These are phyloP conservation scores for Monosporascus sp. DNA, from an alignment of 2,329 filamentous ascomycete species.

Conservation along the genomic window DNA sequence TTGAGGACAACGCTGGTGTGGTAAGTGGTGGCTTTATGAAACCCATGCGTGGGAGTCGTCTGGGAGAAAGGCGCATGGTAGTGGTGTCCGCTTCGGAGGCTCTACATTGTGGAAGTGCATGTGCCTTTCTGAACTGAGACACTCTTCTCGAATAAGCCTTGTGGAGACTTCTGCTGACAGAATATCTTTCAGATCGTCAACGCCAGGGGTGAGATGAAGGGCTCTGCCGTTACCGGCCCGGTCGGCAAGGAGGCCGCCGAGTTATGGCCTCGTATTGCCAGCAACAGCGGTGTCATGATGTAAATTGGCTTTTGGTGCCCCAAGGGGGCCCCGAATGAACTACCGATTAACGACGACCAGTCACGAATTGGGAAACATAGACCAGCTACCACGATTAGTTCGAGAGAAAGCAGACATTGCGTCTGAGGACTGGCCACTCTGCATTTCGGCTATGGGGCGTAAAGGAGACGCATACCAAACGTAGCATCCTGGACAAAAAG, in stretches of 20 bases:
- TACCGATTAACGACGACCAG: constrained; percentile 20
- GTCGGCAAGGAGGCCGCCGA: constrained; percentile 99
- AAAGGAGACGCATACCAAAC: constrained; percentile 47
- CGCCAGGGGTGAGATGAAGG: constrained; percentile 99
- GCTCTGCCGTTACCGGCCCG: constrained; percentile 96
- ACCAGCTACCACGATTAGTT: constrained; percentile 11
- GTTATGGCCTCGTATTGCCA: constrained; percentile 99
- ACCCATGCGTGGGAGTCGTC: neutral
- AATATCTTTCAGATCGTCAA: constrained; percentile 76
- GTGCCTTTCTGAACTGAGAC: no score
- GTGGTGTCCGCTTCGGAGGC: constrained; percentile 1
- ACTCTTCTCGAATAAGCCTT: no score
- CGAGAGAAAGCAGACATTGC: constrained; percentile 13
- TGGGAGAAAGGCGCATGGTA: neutral
- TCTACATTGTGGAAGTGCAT: no score
- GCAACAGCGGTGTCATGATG: constrained; percentile 99
- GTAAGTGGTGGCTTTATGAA: constrained; percentile 51
- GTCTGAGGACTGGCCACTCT: constrained; percentile 43
- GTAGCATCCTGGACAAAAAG: constrained; percentile 43
- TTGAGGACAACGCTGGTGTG: constrained; percentile 99
- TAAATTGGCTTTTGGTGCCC: constrained; percentile 52
- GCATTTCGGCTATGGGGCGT: constrained; percentile 51
- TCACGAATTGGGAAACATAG: constrained; percentile 23
- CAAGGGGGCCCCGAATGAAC: constrained; percentile 12
- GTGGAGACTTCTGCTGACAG: constrained; percentile 30